Conservation (phyloP, 345 rosid genomes). For the Salix brachista region DNA sequence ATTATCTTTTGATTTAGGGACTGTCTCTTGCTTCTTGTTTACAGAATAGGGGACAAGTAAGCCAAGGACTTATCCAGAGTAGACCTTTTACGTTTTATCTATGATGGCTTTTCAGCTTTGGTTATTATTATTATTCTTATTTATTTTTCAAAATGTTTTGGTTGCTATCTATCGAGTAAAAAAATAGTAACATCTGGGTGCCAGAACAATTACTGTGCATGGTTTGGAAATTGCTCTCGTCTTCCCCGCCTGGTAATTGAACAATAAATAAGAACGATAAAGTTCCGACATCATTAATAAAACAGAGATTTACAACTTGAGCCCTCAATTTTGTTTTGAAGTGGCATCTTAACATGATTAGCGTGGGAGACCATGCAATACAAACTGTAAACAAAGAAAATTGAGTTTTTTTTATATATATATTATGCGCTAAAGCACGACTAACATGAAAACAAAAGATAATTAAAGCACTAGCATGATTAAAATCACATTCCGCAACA, state of each 20-base stretch:
- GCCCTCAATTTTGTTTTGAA: neutral
- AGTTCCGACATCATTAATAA: constrained; percentile 11
- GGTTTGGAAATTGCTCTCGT: neutral
- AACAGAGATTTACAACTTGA: neutral
- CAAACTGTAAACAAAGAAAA: neutral
- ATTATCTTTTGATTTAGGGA: constrained; percentile 7
- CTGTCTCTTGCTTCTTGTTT: constrained; percentile 14
- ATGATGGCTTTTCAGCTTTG: neutral
- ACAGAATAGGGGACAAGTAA: constrained; percentile 14
- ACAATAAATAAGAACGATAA: neutral
- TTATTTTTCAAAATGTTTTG: neutral
- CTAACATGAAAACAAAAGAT: neutral
- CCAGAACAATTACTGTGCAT: too few species aligned
- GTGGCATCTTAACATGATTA: constrained; percentile 12
- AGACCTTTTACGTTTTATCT: neutral
- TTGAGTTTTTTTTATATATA: neutral
- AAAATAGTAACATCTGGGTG: neutral
- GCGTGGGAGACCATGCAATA: constrained; percentile 14
- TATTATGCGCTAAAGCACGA: constrained; percentile 21
- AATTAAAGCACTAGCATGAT: constrained; percentile 10
- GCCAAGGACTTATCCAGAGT: neutral
- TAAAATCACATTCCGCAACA: constrained; percentile 1
- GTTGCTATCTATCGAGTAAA: neutral
- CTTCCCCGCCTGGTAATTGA: too few species aligned
- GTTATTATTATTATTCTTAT: too few species aligned